A percentile compares a stretch with the other conserved stretches of the same genome.
Conservation (phyloP, 805 yeast species). For the Lipomyces japonicus region DNA sequence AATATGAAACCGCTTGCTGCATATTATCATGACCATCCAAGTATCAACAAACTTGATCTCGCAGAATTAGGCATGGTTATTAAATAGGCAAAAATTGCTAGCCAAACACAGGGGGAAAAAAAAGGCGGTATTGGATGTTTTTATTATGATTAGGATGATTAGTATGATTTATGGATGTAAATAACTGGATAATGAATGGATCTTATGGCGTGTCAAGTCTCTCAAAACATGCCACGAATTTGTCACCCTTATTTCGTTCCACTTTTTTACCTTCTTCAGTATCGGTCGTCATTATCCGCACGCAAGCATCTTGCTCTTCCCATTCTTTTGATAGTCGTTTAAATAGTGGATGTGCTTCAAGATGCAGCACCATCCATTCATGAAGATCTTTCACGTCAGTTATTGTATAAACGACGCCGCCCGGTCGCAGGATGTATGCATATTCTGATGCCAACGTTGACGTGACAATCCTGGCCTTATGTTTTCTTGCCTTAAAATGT, state of each 20-base stretch:
- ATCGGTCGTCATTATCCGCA: slow-evolving; percentile 78
- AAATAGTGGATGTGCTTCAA: slow-evolving; percentile 87
- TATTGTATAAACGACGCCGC: slow-evolving; percentile 87
- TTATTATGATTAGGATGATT: too few relatives aligned
- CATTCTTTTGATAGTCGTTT: slow-evolving; percentile 74
- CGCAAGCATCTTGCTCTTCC: slow-evolving; percentile 79
- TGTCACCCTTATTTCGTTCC: slow-evolving; percentile 79
- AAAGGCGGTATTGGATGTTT: too few relatives aligned
- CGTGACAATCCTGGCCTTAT: slow-evolving; percentile 93
- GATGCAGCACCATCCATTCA: slow-evolving; percentile 91
- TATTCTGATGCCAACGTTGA: slow-evolving; percentile 82
- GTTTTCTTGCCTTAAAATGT: slow-evolving; percentile 94
- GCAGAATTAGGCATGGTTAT: slow-evolving; percentile 11
- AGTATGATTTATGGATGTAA: too few relatives aligned
- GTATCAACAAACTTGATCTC: slow-evolving; percentile 11
- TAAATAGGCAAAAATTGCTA: too few relatives aligned
- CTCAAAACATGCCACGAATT: slow-evolving; percentile 75
- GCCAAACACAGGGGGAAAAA: too few relatives aligned
- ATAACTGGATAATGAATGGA: too few relatives aligned
- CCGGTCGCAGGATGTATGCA: slow-evolving; percentile 81
- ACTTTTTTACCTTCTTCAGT: slow-evolving; percentile 99
- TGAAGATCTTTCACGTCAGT: slow-evolving; percentile 94
- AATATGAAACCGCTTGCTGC: slow-evolving; percentile 16
- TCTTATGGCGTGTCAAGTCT: too few relatives aligned
- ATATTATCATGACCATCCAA: slow-evolving; percentile 4